phyloP scores from a whole-genome alignment of 495 filamentous ascomycete species.

The Talaromyces adpressus region DNA sequence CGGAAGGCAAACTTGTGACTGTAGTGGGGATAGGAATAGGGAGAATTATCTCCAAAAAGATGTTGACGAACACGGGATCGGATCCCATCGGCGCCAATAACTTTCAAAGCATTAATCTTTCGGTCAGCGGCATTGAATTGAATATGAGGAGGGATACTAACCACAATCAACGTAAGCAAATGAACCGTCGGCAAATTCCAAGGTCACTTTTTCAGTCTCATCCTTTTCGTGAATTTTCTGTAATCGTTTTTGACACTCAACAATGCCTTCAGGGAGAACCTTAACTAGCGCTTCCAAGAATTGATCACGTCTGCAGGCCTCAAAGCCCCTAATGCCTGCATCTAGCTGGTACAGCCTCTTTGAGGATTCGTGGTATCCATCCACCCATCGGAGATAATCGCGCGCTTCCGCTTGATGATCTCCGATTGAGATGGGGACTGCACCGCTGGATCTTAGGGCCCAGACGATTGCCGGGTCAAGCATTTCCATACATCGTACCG shows the following conservation, averaged over 20 bases:
- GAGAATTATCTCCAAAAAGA: constrained; percentile 29
- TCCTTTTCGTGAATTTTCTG: constrained; percentile 14
- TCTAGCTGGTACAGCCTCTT: not conserved
- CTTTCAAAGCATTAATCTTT: constrained; percentile 22
- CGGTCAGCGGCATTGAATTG: constrained; percentile 8
- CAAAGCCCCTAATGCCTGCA: constrained; percentile 19
- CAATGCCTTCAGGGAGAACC: constrained; percentile 38
- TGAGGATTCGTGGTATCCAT: not conserved
- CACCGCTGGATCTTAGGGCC: not conserved
- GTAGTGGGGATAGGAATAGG: constrained; percentile 30
- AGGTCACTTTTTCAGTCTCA: constrained; percentile 23
- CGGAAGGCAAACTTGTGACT: constrained; percentile 38
- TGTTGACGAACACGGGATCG: constrained; percentile 29
- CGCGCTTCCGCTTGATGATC: constrained; percentile 8
- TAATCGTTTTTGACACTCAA: constrained; percentile 13
- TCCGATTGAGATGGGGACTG: not conserved
- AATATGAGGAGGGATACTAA: constrained; percentile 12
- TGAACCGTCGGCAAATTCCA: constrained; percentile 50
- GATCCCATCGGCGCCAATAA: constrained; percentile 44
- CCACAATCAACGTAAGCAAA: constrained; percentile 43
- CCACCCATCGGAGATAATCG: constrained; percentile 6
- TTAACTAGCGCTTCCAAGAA: constrained; percentile 51
- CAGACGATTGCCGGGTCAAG: constrained; percentile 14
- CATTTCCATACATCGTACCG: constrained; percentile 12
- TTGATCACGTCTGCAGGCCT: constrained; percentile 45